Percentiles rank a stretch among this genome's conserved stretches.
phyloP scores from a whole-genome alignment of 2,329 filamentous ascomycete species.

The Aspergillus glaucus region DNA sequence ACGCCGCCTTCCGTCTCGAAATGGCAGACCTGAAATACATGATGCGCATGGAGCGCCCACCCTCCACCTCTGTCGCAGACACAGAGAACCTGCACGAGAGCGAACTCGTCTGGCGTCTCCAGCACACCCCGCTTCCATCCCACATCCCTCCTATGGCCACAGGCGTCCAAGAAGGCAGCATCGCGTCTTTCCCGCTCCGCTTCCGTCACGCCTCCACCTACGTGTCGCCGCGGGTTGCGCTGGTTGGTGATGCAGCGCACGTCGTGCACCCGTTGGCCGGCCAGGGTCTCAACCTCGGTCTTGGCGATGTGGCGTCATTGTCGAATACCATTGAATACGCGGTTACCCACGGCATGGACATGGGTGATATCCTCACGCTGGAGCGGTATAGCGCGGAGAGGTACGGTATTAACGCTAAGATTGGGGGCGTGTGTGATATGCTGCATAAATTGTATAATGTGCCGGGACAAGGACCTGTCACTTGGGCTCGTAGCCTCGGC shows the following conservation, averaged over 20 bases:
- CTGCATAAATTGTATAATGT: constrained; percentile 88
- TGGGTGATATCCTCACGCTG: constrained; percentile 70
- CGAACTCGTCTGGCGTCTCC: constrained; percentile 78
- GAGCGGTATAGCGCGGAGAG: constrained; percentile 76
- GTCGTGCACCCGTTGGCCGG: constrained; percentile 91
- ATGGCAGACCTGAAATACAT: constrained; percentile 77
- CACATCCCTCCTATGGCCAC: constrained; percentile 60
- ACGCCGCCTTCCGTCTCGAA: constrained; percentile 81
- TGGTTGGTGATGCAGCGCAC: constrained; percentile 92
- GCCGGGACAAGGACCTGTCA: constrained; percentile 64
- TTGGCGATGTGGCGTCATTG: constrained; percentile 79
- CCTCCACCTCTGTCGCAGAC: constrained; percentile 8
- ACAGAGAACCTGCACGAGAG: constrained; percentile 50
- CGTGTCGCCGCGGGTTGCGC: constrained; percentile 77
- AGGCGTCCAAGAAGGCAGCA: constrained; percentile 67
- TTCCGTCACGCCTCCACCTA: constrained; percentile 94
- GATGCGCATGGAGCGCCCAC: constrained; percentile 54
- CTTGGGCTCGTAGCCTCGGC: constrained; percentile 71
- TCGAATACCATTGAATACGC: constrained; percentile 68
- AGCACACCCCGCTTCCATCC: constrained; percentile 57
- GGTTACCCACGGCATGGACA: constrained; percentile 76
- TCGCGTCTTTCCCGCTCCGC: constrained; percentile 86
- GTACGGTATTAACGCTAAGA: constrained; percentile 74
- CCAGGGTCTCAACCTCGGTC: constrained; percentile 88
- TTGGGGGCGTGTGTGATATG: constrained; percentile 75